These are phyloP conservation scores for Annulohypoxylon nitens DNA, from an alignment of 495 filamentous ascomycete genomes.

Conservation along the genomic window DNA sequence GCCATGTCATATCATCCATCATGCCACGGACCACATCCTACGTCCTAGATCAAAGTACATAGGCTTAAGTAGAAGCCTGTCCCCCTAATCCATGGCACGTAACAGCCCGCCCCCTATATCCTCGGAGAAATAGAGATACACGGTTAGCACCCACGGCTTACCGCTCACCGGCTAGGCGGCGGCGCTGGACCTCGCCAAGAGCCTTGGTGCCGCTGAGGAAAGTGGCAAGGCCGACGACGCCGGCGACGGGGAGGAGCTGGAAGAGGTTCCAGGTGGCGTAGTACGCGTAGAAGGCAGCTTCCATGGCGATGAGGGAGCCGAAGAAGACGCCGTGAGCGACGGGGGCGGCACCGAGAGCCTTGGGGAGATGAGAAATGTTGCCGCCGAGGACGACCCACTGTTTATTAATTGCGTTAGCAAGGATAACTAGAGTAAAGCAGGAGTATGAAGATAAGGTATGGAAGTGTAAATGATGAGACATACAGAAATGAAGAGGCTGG, in stretches of 20 bases:
- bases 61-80: background rate
- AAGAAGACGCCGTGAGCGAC: constrained; percentile 85
- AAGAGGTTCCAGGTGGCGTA: constrained; percentile 95
- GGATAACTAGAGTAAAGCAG: too few relatives aligned
- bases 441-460: too few relatives aligned
- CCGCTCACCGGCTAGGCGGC: constrained; percentile 83
- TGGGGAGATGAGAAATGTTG: constrained; percentile 82
- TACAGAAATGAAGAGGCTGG: constrained; percentile 78
- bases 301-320: constrained; percentile 84
- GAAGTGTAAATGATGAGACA: constrained; percentile 55
- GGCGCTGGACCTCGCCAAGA: constrained; percentile 89
- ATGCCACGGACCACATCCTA: background rate
- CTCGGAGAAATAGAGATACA: background rate
- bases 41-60: constrained; percentile 3
- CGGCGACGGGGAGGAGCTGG: constrained; percentile 82
- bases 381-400: constrained; percentile 86
- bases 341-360: constrained; percentile 79
- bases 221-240: constrained; percentile 73
- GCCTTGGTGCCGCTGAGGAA: constrained; percentile 93
- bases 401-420: constrained; percentile 24
- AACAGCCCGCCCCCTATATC: background rate
- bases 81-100: background rate
- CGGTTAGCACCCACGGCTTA: constrained; percentile 47
- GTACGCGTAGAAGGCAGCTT: constrained; percentile 94
- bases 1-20: background rate